phyloP scores from a whole-genome alignment of 306 rosid genomes.

The Cicer cuneatum region DNA sequence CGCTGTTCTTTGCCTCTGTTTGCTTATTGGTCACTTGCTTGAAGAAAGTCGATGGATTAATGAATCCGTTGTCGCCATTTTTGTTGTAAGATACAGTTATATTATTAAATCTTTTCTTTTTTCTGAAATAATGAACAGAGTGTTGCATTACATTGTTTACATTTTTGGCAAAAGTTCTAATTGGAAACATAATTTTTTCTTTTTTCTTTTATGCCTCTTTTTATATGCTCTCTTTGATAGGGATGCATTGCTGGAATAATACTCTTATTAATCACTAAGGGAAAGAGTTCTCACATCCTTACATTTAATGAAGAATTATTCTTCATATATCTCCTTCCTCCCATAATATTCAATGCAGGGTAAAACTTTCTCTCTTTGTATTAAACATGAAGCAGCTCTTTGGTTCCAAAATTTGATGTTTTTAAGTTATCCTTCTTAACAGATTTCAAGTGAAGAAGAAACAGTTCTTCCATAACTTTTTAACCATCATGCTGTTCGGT shows the following conservation, averaged over 20 bases:
- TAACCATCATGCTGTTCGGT: conserved; percentile 87
- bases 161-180: no score
- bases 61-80: conserved; percentile 87
- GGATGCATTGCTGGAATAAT: conserved; percentile 70
- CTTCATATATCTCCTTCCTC: conserved; percentile 97
- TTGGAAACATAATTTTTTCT: no score
- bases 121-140: no score
- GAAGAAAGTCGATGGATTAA: conserved; percentile 83
- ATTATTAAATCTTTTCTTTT: not conserved
- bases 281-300: conserved; percentile 81
- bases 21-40: conserved; percentile 78
- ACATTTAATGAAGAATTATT: conserved; percentile 79
- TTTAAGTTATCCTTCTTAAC: conserved; percentile 26
- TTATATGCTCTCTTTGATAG: conserved; percentile 47
- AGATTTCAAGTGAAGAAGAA: conserved; percentile 99
- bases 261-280: conserved; percentile 64
- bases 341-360: conserved; percentile 98
- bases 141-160: no score
- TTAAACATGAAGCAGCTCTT: conserved; percentile 26
- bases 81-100: conserved; percentile 53
- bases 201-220: not conserved
- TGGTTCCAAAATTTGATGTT: not conserved
- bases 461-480: conserved; percentile 83
- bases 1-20: conserved; percentile 77
- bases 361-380: conserved; percentile 43